These are phyloP conservation scores for Urochloa ruziziensis DNA, from an alignment of 176 grass and related monocot genomes.

Conservation along the genomic window DNA sequence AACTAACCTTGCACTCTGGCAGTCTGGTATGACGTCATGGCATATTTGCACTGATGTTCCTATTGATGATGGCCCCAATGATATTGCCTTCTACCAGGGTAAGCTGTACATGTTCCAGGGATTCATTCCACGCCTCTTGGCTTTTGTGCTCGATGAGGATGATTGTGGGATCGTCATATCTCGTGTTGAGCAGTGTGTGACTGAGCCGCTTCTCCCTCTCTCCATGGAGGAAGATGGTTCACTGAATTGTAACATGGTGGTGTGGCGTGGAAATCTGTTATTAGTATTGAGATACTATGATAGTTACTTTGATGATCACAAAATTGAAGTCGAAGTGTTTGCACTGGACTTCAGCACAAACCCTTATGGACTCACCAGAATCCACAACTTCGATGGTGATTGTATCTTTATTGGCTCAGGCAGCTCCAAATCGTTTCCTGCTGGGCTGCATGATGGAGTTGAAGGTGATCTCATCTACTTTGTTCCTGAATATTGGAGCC, in stretches of 20 bases:
- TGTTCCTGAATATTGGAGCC: neutral
- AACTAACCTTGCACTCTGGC: neutral
- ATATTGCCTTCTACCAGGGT: neutral
- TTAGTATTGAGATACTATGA: neutral
- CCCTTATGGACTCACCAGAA: neutral
- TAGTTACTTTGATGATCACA: too few species aligned
- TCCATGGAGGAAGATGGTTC: neutral
- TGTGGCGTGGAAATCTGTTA: slow-evolving; percentile 13
- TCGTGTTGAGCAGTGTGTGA: neutral
- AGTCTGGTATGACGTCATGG: slow-evolving; percentile 14
- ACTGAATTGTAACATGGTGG: slow-evolving; percentile 4
- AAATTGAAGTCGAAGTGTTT: neutral
- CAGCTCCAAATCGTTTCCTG: slow-evolving; percentile 4
- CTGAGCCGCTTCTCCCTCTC: neutral
- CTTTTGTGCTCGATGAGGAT: neutral
- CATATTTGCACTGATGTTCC: neutral
- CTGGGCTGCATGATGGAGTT: neutral
- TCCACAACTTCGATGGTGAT: neutral
- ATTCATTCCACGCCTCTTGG: neutral
- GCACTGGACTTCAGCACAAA: slow-evolving; percentile 20
- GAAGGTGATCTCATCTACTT: slow-evolving; percentile 12
- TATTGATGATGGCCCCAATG: rapidly evolving
- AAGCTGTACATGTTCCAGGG: neutral
- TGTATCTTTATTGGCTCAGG: neutral
- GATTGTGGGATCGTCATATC: neutral